Base-by-base conservation (phyloP, 1,284 basidiomycete species). In the Meripilus lineatus region DNA sequence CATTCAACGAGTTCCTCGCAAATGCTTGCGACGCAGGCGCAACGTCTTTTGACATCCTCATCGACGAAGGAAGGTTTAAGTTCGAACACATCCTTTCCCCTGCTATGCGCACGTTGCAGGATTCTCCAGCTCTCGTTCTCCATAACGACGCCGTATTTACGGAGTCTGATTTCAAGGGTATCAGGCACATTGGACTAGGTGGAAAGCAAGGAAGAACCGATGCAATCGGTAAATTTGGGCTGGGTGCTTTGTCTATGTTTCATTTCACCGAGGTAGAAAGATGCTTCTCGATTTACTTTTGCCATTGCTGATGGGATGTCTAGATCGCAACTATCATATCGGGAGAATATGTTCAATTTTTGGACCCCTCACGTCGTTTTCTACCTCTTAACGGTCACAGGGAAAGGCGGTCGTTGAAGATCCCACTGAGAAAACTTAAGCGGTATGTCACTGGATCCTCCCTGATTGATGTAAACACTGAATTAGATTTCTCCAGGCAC, bases 11-110 rank as follows among this genome's bases (percentile, higher is more conserved):
- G 44, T 72, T 75, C 48, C 49, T 76, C 10, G 75, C 75, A 2
- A 77, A 77, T 48, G 74, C 74, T 5, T 58, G 61, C 2, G 75
- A 76, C 47, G 74, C 74, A 0, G 61, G 61, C 14, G 74, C 73
- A 0, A 65, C 54, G 1, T 42, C 54, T 4, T 72, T 74, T 48
- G 50, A 56, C 10, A 48, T 76, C 7, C 40, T 69, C 2, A 26
- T 72, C 7, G 69, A 73, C 42, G 54, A 64, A 15, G 48, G 53
- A 26, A 25, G 33, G 13, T 49, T 46, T 5, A 45, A 50, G 4
- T 40, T 46, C 2, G 40, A 45, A 2, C 49, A 49, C 5, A 46
- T 68, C 20, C 44, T 75, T 1, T 62, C 66, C 2, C 55, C 58
- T 4, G 45, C 47, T 10, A 61, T 73, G 58, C 52, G 37, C 3